Conservation (phyloP, 2,329 filamentous ascomycete genomes). For the Pseudogymnoascus sp. region DNA sequence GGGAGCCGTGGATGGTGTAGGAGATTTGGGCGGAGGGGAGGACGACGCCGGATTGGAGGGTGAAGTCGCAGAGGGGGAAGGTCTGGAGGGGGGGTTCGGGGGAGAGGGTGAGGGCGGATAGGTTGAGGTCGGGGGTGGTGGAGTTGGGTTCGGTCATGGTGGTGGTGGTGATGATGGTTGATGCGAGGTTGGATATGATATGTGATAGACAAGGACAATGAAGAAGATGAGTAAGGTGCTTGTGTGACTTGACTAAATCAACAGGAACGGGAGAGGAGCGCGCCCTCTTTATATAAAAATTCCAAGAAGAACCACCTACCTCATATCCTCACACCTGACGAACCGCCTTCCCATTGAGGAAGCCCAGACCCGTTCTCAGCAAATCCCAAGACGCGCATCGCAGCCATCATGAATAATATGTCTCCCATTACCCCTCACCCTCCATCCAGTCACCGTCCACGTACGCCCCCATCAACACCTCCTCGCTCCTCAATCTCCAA, state of each 20-base stretch:
- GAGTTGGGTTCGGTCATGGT: not conserved
- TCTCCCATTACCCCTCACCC: not conserved
- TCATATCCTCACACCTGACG: not conserved
- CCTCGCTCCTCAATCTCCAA: not conserved
- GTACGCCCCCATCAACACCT: not conserved
- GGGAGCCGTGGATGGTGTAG: constrained; percentile 67
- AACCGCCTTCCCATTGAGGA: constrained; percentile 1
- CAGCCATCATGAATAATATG: not conserved
- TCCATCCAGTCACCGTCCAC: not conserved
- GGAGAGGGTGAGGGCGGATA: not conserved
- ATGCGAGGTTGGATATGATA: not conserved
- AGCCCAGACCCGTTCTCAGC: not conserved
- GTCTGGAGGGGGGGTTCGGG: constrained; percentile 28
- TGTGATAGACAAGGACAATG: not conserved
- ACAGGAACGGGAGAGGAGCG: not conserved
- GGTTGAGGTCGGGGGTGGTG: not conserved
- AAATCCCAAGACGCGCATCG: not conserved
- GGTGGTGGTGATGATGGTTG: not conserved
- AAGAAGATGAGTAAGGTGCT: not conserved
- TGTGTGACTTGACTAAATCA: not conserved
- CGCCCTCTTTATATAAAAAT: not conserved
- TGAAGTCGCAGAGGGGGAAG: constrained; percentile 56
- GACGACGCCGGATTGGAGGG: constrained; percentile 54
- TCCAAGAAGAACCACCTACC: not conserved
- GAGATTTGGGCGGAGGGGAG: constrained; percentile 61